A percentile compares a stretch with the other conserved stretches of the same genome.
phyloP scores from a whole-genome alignment of 345 rosid genomes.

The Carallia brachiata region DNA sequence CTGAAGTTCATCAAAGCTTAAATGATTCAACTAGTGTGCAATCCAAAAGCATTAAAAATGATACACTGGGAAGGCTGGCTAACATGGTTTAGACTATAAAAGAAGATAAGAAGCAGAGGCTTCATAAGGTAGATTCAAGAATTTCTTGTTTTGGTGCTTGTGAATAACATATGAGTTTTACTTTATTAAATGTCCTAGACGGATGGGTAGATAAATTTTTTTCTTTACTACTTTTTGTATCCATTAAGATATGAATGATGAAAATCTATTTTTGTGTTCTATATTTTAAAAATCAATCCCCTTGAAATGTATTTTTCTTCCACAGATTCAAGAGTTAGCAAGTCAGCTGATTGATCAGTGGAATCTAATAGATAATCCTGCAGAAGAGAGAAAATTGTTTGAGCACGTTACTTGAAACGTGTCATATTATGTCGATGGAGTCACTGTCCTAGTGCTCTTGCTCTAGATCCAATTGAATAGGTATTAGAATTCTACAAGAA shows the following conservation, averaged over 20 bases:
- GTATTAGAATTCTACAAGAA: conserved; percentile 31
- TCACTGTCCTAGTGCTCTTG: conserved; percentile 75
- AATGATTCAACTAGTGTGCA: conserved; percentile 60
- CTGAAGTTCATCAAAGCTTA: conserved; percentile 94
- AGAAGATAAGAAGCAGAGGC: conserved; percentile 89
- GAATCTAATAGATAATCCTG: conserved; percentile 96
- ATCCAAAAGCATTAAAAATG: conserved; percentile 91
- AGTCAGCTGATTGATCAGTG: conserved; percentile 83
- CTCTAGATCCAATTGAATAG: conserved; percentile 86
- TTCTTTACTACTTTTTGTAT: too few relatives aligned
- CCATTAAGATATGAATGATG: too few relatives aligned
- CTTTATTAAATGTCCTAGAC: not conserved
- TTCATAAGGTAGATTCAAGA: conserved; percentile 52
- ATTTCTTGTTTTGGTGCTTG: conserved; percentile 1
- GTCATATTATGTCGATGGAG: conserved; percentile 81
- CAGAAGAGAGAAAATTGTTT: conserved; percentile 79
- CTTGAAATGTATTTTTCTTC: conserved; percentile 13
- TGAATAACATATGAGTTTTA: not conserved
- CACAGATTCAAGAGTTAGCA: conserved; percentile 94
- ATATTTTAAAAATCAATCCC: conserved; percentile 1
- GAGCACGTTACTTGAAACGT: conserved; percentile 87
- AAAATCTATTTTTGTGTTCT: not conserved
- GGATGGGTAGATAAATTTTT: not conserved
- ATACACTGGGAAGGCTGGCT: conserved; percentile 72
- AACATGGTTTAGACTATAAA: conserved; percentile 69